Base-by-base conservation (phyloP, 495 filamentous ascomycete genomes). In the Podospora fimiseda region DNA sequence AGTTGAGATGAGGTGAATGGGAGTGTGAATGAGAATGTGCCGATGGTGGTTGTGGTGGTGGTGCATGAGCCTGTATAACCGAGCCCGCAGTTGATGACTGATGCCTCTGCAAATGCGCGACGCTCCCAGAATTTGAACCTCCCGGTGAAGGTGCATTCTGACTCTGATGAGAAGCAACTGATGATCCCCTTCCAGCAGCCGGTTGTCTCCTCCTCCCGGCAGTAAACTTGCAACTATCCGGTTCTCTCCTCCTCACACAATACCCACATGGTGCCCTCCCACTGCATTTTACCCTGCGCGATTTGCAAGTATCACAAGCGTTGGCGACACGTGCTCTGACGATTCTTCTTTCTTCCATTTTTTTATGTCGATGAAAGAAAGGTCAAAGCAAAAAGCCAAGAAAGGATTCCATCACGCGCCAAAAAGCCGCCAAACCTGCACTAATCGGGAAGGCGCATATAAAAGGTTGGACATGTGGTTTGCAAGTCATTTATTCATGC, bases 301-400 rank as follows among this genome's bases (percentile, higher is more conserved):
- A 56, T 49, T 75, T 75, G 65, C 72, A 75, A 7, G 64, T 54
- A 50, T 75, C 72, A 49, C 72, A 75, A 19, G 72, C 72, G 41
- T 73, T 73, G 20, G 71, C 56, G 11, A 75, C 64, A 33, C 72
- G 70, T 4, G 55, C 49, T 18, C 72, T 59, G 20, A 57, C 39
- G 13, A 45, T 43, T 39, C 56, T 37, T 8, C 56, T 52, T 45
- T 64, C 62, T 64, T 44, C 22, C 23, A 19, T 16, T n/a, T 16
- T 13, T 19, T 15, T 9, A 21, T n/a, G 14, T 33, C 27, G 27
- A 43, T 14, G 23, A 42, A 21, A 30, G 4, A 33, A 33, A 18
- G 27, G 11, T 33, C 6, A 33, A 11, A 33, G 5, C 27, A 33
- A 33, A 33, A 15, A 43, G 27, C 27, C 27, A 45, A 45, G 43